Evolutionary conservation across 495 filamentous ascomycete species (phyloP).

Genomic region (Annulohypoxylon maeteangense): DNA sequence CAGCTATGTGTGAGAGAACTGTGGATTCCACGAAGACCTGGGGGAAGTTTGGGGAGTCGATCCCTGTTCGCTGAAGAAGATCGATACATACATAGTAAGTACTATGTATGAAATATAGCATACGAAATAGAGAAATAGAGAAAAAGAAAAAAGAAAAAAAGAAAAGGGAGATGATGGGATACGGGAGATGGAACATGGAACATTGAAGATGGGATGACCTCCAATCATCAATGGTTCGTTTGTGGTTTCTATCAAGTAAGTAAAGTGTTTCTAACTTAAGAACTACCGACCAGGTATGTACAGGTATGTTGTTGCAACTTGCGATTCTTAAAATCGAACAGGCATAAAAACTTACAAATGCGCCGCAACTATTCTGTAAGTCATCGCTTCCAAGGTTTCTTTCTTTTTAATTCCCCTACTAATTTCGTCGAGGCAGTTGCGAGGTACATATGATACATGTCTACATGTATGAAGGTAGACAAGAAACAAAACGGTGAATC

Average conservation of each 20-base stretch:
- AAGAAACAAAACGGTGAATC: constrained; percentile 24
- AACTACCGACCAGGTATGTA: neutral
- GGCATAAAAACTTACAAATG: neutral
- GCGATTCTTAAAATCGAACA: constrained; percentile 1
- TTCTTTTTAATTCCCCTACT: neutral
- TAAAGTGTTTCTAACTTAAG: neutral
- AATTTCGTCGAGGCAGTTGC: constrained; percentile 17
- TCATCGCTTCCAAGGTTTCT: constrained; percentile 12
- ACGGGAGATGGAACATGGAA: neutral
- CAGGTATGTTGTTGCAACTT: neutral
- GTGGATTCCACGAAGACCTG: constrained; percentile 23
- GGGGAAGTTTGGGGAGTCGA: constrained; percentile 9
- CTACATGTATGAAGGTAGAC: neutral
- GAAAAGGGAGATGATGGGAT: neutral
- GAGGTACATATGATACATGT: neutral
- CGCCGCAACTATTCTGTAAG: constrained; percentile 8
- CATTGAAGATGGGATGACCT: neutral
- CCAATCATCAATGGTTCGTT: neutral
- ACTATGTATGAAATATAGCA: neutral
- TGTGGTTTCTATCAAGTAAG: neutral
- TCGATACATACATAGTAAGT: no score
- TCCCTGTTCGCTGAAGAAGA: constrained; percentile 3
- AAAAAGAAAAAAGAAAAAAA: neutral
- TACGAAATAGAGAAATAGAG: neutral
- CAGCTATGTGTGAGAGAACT: constrained; percentile 46